These are phyloP conservation scores for Grifola frondosa DNA, from an alignment of 1,284 basidiomycete species.

Conservation along the genomic window DNA sequence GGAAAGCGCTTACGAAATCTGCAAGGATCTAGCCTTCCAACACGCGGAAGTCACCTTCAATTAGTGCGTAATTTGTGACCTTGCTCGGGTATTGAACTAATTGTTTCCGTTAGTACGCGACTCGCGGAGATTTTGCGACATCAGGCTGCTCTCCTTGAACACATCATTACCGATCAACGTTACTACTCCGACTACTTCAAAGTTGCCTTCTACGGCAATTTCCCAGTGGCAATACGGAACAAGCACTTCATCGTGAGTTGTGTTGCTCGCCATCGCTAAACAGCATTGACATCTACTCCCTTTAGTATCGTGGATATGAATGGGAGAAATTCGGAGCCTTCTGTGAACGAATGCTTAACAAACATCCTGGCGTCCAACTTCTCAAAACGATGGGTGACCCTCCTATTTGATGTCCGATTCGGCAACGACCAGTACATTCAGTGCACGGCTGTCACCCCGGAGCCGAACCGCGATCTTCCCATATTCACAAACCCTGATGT, in stretches of 20 bases:
- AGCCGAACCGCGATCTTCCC: constrained; percentile 76
- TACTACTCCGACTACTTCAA: constrained; percentile 93
- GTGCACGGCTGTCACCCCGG: constrained; percentile 82
- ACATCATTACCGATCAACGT: constrained; percentile 79
- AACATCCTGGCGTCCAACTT: constrained; percentile 86
- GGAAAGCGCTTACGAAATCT: constrained; percentile 92
- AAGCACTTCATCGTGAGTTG: constrained; percentile 82
- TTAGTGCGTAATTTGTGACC: constrained; percentile 61
- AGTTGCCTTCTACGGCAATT: constrained; percentile 90
- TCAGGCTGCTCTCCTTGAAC: constrained; percentile 80
- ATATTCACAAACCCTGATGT: constrained; percentile 89
- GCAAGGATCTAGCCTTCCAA: constrained; percentile 84
- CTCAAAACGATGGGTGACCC: constrained; percentile 78
- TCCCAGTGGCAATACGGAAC: constrained; percentile 79
- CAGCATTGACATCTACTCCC: constrained; percentile 4
- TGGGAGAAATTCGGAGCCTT: constrained; percentile 89
- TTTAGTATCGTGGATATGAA: constrained; percentile 85
- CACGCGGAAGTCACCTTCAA: constrained; percentile 88
- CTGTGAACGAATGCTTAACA: constrained; percentile 91
- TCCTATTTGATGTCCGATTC: constrained; percentile 75
- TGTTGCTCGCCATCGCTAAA: not conserved
- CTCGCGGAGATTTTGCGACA: constrained; percentile 84
- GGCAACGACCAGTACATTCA: constrained; percentile 88
- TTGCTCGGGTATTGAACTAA: constrained; percentile 7
- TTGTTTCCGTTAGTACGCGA: constrained; percentile 52